Evolutionary conservation across 192 early-diverging fungal species (phyloP).

Genomic region (Coemansia sp.): DNA sequence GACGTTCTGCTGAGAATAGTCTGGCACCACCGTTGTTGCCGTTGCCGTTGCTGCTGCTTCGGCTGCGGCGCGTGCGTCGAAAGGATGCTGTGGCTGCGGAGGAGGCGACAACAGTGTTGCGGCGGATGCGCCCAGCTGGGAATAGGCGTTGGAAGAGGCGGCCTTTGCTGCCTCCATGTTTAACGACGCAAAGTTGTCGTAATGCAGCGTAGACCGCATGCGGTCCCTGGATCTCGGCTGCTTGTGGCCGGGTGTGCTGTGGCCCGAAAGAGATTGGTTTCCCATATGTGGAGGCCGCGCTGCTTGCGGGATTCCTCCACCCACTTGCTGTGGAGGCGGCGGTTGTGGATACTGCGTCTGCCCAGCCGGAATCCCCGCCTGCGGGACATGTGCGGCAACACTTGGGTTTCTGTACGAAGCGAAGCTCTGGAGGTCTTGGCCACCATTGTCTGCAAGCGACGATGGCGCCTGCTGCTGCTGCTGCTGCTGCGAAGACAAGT

Average conservation of each 20-base stretch:
- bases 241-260: slow-evolving; percentile 36
- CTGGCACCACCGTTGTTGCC: slow-evolving; percentile 10
- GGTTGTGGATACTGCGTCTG: neutral
- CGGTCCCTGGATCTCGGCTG: slow-evolving; percentile 52
- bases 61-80: slow-evolving; percentile 14
- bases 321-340: neutral
- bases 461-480: slow-evolving; percentile 7
- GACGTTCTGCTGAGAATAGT: slow-evolving; percentile 1
- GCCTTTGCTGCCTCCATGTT: slow-evolving; percentile 13
- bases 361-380: neutral
- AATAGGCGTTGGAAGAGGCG: neutral
- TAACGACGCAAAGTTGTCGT: slow-evolving; percentile 33
- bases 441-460: neutral
- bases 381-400: slow-evolving; percentile 7
- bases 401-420: slow-evolving; percentile 2
- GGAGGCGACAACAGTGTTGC: slow-evolving; percentile 19
- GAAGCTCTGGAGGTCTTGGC: neutral
- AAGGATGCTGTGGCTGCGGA: slow-evolving; percentile 34
- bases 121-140: neutral
- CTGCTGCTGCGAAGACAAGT: neutral
- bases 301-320: neutral
- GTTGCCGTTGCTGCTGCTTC: slow-evolving; percentile 12
- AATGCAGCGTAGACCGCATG: slow-evolving; percentile 52
- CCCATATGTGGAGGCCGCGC: slow-evolving; percentile 1
- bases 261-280: slow-evolving; percentile 11